A percentile compares a stretch with the other conserved stretches of the same genome.
These are phyloP conservation scores for Neofusicoccum parvum DNA, from an alignment of 2,329 filamentous ascomycete species.

Conservation along the genomic window DNA sequence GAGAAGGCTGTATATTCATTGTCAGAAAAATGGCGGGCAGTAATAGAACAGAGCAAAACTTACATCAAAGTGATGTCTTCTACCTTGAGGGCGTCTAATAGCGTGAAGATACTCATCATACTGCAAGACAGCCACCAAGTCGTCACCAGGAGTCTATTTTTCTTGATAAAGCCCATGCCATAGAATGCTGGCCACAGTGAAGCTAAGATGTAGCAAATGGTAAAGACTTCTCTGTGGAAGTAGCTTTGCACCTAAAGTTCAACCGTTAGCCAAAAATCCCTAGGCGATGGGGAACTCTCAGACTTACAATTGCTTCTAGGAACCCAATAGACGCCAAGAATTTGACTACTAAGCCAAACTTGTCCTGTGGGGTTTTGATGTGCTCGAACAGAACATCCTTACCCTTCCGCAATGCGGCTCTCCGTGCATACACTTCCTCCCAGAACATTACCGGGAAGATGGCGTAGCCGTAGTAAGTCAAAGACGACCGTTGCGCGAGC, in stretches of 20 bases:
- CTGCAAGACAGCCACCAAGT: slow-evolving; percentile 78
- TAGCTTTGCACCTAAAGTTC: slow-evolving; percentile 79
- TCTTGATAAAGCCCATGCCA: slow-evolving; percentile 70
- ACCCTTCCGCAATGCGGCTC: slow-evolving; percentile 69
- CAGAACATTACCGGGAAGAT: slow-evolving; percentile 94
- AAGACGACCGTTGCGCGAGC: slow-evolving; percentile 74
- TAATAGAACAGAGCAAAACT: slow-evolving; percentile 43
- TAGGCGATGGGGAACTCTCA: not conserved
- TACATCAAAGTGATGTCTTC: slow-evolving; percentile 72
- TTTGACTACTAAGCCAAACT: slow-evolving; percentile 65
- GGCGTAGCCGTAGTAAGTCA: slow-evolving; percentile 86
- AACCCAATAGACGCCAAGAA: slow-evolving; percentile 69
- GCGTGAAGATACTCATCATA: slow-evolving; percentile 86
- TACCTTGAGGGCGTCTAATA: slow-evolving; percentile 82
- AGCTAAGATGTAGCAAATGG: slow-evolving; percentile 73
- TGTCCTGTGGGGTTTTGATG: slow-evolving; percentile 61
- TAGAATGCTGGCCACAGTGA: slow-evolving; percentile 77
- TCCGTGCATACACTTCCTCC: slow-evolving; percentile 87
- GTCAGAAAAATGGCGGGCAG: not conserved
- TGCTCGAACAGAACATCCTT: slow-evolving; percentile 69
- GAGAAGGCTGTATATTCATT: slow-evolving; percentile 57
- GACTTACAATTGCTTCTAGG: slow-evolving; percentile 69
- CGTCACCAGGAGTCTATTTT: slow-evolving; percentile 64
- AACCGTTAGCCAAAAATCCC: not conserved
- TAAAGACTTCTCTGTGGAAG: slow-evolving; percentile 86